These are phyloP conservation scores for Cercospora brassicicola DNA, from an alignment of 2,329 filamentous ascomycete species.

Conservation along the genomic window DNA sequence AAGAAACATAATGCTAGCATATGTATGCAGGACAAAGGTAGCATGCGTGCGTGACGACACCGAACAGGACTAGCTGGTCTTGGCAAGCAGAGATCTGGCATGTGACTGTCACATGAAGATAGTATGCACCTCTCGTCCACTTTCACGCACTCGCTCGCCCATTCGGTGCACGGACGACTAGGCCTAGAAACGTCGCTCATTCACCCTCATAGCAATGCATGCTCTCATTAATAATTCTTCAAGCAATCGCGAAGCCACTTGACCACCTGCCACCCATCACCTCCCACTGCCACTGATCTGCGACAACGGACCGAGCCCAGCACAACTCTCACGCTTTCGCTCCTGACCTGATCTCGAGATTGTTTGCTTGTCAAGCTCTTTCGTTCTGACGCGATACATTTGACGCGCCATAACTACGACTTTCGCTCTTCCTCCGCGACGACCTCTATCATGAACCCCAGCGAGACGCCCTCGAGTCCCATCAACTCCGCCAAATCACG, in stretches of 20 bases:
- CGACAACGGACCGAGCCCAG: background rate
- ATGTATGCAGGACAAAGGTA: background rate
- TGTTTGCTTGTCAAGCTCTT: background rate
- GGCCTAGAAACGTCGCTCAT: background rate
- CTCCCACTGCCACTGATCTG: background rate
- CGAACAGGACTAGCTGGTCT: background rate
- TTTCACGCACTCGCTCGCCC: background rate
- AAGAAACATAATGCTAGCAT: background rate
- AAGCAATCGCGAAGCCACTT: background rate
- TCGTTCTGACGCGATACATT: too few relatives aligned
- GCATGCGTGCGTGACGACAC: background rate
- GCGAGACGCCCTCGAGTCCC: slow-evolving; percentile 9
- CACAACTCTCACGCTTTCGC: background rate
- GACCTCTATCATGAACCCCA: background rate
- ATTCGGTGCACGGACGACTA: background rate
- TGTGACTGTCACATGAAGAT: background rate
- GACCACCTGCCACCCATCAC: background rate
- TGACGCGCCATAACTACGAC: background rate
- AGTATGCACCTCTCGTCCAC: background rate
- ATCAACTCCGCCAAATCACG: slow-evolving; percentile 53
- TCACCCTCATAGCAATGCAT: background rate
- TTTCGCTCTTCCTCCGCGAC: background rate
- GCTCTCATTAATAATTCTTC: background rate
- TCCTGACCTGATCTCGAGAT: background rate
- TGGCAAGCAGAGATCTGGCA: background rate